These are phyloP conservation scores for Skeletonema costatum DNA, from an alignment of 108 stramenopile genomes.

Conservation along the genomic window DNA sequence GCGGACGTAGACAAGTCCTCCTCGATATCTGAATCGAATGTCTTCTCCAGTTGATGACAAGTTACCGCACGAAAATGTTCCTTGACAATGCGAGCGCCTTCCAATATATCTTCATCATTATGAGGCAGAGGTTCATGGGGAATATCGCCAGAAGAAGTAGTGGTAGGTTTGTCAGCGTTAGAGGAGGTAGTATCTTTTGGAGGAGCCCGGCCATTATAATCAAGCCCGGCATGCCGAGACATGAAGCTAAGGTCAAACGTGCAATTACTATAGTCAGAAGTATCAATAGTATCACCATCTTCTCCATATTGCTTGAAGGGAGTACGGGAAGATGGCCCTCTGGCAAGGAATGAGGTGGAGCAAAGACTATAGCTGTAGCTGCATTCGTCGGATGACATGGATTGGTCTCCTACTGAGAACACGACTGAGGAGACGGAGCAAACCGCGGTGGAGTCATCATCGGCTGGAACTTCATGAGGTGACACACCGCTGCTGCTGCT, in stretches of 20 bases:
- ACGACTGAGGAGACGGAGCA: neutral
- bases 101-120: neutral
- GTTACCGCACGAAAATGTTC: neutral
- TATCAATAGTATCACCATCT: neutral
- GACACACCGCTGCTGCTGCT: neutral
- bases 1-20: neutral
- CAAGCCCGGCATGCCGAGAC: neutral
- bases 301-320: neutral
- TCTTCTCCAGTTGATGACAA: neutral
- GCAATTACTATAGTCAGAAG: neutral
- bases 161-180: neutral
- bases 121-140: neutral
- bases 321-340: neutral
- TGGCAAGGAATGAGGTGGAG: neutral
- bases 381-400: neutral
- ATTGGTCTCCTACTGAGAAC: neutral
- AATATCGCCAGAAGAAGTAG: neutral
- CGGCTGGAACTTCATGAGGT: neutral
- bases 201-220: neutral
- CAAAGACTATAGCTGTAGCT: neutral
- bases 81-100: neutral
- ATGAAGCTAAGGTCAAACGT: neutral
- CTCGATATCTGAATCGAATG: neutral
- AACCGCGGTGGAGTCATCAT: neutral
- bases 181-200: neutral